A percentile compares a stretch with the other conserved stretches of the same genome.
Evolutionary conservation across 257 asterid species (phyloP).

Genomic region (Mentha longifolia): DNA sequence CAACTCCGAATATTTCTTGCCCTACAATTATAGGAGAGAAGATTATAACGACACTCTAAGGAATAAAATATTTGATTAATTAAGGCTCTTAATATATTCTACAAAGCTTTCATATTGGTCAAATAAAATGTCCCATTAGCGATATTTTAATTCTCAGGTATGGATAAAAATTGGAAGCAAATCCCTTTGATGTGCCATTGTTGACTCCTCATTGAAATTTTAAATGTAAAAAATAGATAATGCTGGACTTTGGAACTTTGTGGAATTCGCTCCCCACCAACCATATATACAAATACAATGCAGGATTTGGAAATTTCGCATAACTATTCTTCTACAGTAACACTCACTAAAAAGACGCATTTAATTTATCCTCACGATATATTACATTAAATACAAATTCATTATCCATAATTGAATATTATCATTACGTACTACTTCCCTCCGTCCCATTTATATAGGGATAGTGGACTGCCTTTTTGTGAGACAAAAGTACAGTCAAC

Average conservation of each 20-base stretch:
- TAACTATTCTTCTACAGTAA: background rate
- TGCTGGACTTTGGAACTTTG: background rate
- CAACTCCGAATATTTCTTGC: background rate
- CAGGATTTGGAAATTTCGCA: too few species aligned
- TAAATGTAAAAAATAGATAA: background rate
- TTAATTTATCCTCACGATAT: too few species aligned
- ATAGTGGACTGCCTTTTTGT: too few species aligned
- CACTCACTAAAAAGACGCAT: too few species aligned
- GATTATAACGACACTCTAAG: background rate
- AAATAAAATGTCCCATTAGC: background rate
- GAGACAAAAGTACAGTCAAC: too few species aligned
- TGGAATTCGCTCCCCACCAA: background rate
- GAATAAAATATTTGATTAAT: background rate
- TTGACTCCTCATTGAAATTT: background rate
- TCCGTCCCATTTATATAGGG: too few species aligned
- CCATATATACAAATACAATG: background rate
- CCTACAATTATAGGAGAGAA: background rate
- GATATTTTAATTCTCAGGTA: background rate
- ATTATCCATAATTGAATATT: too few species aligned
- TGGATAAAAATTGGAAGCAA: constrained; percentile 8
- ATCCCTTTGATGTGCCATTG: background rate
- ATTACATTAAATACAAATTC: too few species aligned
- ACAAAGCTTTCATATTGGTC: background rate
- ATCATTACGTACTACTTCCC: too few species aligned
- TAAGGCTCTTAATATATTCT: background rate